phyloP scores from a whole-genome alignment of 768 basidiomycete species.

The Tylopilus intermedius region DNA sequence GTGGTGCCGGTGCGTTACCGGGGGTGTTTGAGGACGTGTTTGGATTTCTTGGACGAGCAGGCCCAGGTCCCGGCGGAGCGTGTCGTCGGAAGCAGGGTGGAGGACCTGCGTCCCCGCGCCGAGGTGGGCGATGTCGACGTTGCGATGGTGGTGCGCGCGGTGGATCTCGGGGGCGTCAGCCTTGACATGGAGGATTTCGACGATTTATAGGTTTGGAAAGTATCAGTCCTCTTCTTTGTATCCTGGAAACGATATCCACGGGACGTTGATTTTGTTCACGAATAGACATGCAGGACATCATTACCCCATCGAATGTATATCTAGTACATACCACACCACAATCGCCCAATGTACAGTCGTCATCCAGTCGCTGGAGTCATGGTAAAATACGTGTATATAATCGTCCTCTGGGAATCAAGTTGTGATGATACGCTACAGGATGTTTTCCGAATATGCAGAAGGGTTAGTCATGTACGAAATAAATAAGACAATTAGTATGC shows the following conservation, averaged over 20 bases:
- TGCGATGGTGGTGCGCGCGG: slow-evolving; percentile 16
- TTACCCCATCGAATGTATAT: slow-evolving; percentile 3
- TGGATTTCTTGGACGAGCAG: slow-evolving; percentile 50
- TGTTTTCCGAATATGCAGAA: no score
- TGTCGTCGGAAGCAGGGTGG: not conserved
- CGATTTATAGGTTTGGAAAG: slow-evolving; percentile 4
- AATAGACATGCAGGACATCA: not conserved
- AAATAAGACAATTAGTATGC: no score
- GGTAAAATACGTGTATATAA: not conserved
- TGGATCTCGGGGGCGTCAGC: slow-evolving; percentile 14
- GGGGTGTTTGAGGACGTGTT: slow-evolving; percentile 59
- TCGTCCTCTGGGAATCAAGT: not conserved
- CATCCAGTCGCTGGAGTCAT: no score
- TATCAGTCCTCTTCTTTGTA: not conserved
- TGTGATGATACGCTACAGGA: no score
- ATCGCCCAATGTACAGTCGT: not conserved
- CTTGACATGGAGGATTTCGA: slow-evolving; percentile 28
- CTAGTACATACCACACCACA: not conserved
- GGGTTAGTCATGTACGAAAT: no score
- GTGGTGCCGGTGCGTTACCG: slow-evolving; percentile 61
- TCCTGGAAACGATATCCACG: not conserved
- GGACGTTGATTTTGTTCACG: slow-evolving; percentile 10
- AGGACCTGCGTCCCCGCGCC: no score
- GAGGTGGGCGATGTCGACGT: slow-evolving; percentile 14
- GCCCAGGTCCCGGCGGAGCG: not conserved